Percentiles rank a stretch among this genome's conserved stretches.
phyloP scores from a whole-genome alignment of 306 rosid species.

The Hippophae rhamnoides region DNA sequence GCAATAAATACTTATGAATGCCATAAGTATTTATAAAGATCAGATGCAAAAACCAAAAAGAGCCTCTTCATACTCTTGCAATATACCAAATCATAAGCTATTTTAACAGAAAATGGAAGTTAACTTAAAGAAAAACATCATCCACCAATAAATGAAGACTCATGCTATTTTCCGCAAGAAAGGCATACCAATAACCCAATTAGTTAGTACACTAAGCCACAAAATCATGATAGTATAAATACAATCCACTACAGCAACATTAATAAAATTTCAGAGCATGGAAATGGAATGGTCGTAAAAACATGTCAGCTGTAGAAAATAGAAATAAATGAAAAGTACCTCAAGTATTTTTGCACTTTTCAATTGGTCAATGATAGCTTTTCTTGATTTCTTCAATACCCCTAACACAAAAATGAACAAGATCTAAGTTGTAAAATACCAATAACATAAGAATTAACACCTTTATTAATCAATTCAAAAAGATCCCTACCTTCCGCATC shows the following conservation, averaged over 20 bases:
- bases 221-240: not conserved
- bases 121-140: not conserved
- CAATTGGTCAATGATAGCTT: slow-evolving; percentile 44
- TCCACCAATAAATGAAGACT: not conserved
- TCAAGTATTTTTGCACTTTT: slow-evolving; percentile 31
- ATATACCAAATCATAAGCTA: not conserved
- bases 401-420: slow-evolving; percentile 32
- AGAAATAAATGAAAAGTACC: slow-evolving; percentile 26
- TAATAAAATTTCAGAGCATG: too few relatives aligned
- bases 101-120: not conserved
- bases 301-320: not conserved
- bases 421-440: slow-evolving; percentile 3
- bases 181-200: not conserved
- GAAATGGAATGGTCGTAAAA: too few relatives aligned
- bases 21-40: too few relatives aligned
- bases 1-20: too few relatives aligned
- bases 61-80: too few relatives aligned
- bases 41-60: too few relatives aligned
- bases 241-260: not conserved
- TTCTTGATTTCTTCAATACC: slow-evolving; percentile 58
- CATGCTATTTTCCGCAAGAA: too few relatives aligned
- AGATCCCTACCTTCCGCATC: slow-evolving; percentile 61
- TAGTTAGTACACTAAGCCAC: not conserved
- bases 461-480: slow-evolving; percentile 4
- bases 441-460: slow-evolving; percentile 15